Conservation (phyloP, 2,329 filamentous ascomycete genomes). For the Pezicula rhizophila region DNA sequence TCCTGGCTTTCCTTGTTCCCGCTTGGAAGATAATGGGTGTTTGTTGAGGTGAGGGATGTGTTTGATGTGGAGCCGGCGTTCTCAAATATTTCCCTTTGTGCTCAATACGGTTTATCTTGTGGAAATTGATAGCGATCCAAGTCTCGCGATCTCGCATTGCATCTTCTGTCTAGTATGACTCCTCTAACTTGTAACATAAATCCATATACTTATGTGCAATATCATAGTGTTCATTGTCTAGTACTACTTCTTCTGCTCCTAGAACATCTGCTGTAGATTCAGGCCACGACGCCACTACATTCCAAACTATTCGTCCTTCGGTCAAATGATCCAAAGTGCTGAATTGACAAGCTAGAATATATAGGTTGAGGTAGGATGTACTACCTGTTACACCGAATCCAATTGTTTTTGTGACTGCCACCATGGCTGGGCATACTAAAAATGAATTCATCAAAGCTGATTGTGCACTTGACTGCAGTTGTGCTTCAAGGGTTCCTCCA, state of each 20-base stretch:
- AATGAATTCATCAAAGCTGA: conserved; percentile 39
- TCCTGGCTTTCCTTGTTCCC: conserved; percentile 58
- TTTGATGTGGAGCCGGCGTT: conserved; percentile 44
- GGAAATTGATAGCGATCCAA: neutral
- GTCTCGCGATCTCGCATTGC: neutral
- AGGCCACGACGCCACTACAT: conserved; percentile 60
- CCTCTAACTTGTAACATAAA: conserved; percentile 59
- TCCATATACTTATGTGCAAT: conserved; percentile 56
- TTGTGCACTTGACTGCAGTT: neutral
- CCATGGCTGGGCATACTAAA: conserved; percentile 57
- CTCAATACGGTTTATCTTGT: neutral
- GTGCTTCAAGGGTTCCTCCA: neutral
- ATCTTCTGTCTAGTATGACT: conserved; percentile 53
- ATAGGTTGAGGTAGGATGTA: conserved; percentile 63
- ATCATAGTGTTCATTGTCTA: conserved; percentile 59
- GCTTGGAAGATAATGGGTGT: conserved; percentile 64
- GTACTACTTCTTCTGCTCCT: conserved; percentile 45
- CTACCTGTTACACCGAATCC: conserved; percentile 60
- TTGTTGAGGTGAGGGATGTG: conserved; percentile 57
- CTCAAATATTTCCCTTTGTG: conserved; percentile 2
- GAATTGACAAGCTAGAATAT: neutral
- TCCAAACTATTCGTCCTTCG: conserved; percentile 39
- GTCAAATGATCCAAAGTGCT: conserved; percentile 46
- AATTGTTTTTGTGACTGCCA: conserved; percentile 55
- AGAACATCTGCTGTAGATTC: conserved; percentile 59